These are phyloP conservation scores for Periconia sp. DNA, from an alignment of 2,329 filamentous ascomycete genomes.

Conservation along the genomic window DNA sequence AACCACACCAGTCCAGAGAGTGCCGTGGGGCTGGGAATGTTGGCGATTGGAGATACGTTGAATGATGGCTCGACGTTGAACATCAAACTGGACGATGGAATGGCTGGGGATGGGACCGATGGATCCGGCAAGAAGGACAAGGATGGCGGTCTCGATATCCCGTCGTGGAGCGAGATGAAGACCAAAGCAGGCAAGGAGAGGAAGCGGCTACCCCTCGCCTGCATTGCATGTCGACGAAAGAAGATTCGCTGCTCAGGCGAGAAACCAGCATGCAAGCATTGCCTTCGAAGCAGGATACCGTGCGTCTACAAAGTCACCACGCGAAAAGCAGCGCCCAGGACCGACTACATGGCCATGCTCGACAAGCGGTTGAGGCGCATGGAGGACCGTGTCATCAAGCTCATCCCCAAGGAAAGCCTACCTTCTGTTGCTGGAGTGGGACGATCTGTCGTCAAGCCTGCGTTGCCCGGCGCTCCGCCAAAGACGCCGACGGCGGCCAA, in stretches of 20 bases:
- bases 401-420: slow-evolving; percentile 85
- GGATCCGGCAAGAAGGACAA: slow-evolving; percentile 34
- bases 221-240: slow-evolving; percentile 93
- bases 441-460: slow-evolving; percentile 83
- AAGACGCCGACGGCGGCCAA: slow-evolving; percentile 65
- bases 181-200: slow-evolving; percentile 87
- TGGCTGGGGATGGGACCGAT: slow-evolving; percentile 28
- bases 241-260: slow-evolving; percentile 98
- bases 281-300: slow-evolving; percentile 86
- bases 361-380: slow-evolving; percentile 95
- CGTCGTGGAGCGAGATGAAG: slow-evolving; percentile 60
- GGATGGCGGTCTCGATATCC: slow-evolving; percentile 41
- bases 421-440: slow-evolving; percentile 71
- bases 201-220: slow-evolving; percentile 89
- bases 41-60: slow-evolving; percentile 35
- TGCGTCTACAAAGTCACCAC: slow-evolving; percentile 98
- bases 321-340: slow-evolving; percentile 89
- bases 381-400: slow-evolving; percentile 97
- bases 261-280: slow-evolving; percentile 97
- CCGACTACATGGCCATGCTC: slow-evolving; percentile 99
- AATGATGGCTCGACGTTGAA: slow-evolving; percentile 31
- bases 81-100: slow-evolving; percentile 33
- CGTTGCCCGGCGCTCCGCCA: slow-evolving; percentile 63
- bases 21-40: slow-evolving; percentile 33
- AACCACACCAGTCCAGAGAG: slow-evolving; percentile 46